Conservation (phyloP, 805 yeast species). For the Myxozyma vanderwaltii region DNA sequence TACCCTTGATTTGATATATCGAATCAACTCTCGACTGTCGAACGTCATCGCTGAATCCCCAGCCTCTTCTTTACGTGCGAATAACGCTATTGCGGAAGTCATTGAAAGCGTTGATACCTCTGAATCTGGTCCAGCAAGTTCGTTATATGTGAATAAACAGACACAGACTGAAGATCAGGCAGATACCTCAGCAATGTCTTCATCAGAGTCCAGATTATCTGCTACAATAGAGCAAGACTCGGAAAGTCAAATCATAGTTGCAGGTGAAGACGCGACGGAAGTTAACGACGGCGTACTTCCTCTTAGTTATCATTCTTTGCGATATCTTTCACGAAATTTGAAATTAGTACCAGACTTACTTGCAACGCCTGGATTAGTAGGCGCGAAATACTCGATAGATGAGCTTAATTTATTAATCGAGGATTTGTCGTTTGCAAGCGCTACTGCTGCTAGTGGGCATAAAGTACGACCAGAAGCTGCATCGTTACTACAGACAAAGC, state of each 20-base stretch:
- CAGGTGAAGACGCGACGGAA: neutral
- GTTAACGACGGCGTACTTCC: slow-evolving; percentile 2
- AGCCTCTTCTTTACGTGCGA: neutral
- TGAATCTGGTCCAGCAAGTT: neutral
- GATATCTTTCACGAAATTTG: slow-evolving; percentile 2
- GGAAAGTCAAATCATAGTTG: neutral
- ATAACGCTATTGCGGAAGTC: neutral
- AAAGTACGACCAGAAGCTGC: slow-evolving; percentile 5
- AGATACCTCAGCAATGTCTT: neutral
- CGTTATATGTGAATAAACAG: slow-evolving; percentile 16
- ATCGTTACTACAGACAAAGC: slow-evolving; percentile 5
- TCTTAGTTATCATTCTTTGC: slow-evolving; percentile 11
- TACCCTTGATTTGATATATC: slow-evolving; percentile 4
- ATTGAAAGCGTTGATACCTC: neutral
- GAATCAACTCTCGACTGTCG: slow-evolving; percentile 10
- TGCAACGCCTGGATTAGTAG: slow-evolving; percentile 5
- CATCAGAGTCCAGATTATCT: neutral
- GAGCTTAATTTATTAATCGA: slow-evolving; percentile 21
- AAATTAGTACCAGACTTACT: slow-evolving; percentile 5
- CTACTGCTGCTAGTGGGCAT: neutral
- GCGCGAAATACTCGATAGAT: slow-evolving; percentile 19
- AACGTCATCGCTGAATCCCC: slow-evolving; percentile 5
- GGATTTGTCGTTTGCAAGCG: slow-evolving; percentile 4
- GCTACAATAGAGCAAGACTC: neutral
- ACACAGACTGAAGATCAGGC: slow-evolving; percentile 25